Base-by-base conservation (phyloP, 768 basidiomycete species). In the Glaciozyma martinii region DNA sequence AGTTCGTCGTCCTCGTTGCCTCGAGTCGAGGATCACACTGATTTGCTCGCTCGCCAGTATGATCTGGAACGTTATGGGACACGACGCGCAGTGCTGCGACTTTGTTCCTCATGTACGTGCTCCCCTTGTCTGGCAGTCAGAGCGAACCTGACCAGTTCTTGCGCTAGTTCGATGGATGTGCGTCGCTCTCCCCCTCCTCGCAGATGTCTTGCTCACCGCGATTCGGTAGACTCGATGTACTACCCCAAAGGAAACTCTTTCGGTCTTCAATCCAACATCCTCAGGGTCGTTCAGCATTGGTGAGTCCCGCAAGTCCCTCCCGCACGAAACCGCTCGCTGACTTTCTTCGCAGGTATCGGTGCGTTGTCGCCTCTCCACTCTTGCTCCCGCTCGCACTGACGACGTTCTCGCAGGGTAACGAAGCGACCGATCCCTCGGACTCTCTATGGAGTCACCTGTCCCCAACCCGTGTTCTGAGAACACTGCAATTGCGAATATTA, bases 11-110 rank as follows among this genome's bases (percentile, higher is more conserved):
- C 9, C 10, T 44, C 23, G 19, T 30, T 19, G 23, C 19, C 5
- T 10, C 18, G 23, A 29, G 37, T n/a, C 27, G 4, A 37, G n/a
- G 27, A 27, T 2, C 3, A 25, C n/a, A n/a, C 49, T 50, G 49
- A 50, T 43, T 8, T 15, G 16, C 29, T n/a, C 40, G 19, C 2
- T 23, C 3, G 3, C 29, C 61, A 61, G 49, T 16, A 56, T 69
- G 58, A 57, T 62, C 43, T 69, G 68, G 68, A 57, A 43, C 27
- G 44, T 60, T 18, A 52, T 63, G 43, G 65, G 65, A 2, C 68
- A 64, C 46, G 65, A 66, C 32, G 33, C 62, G 7, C 43, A 63
- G 27, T 70, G 68, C 56, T 66, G 68, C 49, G 18, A n/a, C 29
- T 70, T 47, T 37, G 56, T 70, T 4, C 43, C 44, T 13, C 58